Evolutionary conservation across 1,284 basidiomycete genomes (phyloP).

Genomic region (Rhodotorula sp.): DNA sequence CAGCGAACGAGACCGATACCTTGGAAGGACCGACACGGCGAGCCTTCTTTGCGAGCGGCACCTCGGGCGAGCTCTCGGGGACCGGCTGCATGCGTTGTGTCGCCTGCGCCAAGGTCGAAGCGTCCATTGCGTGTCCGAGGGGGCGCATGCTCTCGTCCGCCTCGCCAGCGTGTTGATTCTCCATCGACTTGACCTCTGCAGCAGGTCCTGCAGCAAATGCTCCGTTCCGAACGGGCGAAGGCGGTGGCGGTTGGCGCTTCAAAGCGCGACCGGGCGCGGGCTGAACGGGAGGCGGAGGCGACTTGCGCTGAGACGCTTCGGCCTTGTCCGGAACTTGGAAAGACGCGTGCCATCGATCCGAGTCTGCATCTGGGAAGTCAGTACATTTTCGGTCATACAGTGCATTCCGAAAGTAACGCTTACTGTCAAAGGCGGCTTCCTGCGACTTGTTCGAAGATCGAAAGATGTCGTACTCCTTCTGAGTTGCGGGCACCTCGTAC

Average conservation of each 20-base stretch:
- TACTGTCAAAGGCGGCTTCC: constrained; percentile 10
- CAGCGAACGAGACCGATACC: background rate
- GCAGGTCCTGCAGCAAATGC: background rate
- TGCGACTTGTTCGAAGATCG: background rate
- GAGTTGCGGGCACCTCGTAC: constrained; percentile 13
- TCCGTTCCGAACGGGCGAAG: background rate
- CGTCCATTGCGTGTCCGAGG: background rate
- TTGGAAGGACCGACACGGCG: no score
- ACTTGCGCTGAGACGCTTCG: background rate
- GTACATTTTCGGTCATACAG: no score
- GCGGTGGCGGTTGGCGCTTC: background rate
- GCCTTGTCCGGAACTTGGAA: background rate
- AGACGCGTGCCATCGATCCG: constrained; percentile 1
- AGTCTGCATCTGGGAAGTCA: background rate
- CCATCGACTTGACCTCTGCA: background rate
- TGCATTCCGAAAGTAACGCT: background rate
- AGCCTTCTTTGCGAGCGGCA: constrained; percentile 1
- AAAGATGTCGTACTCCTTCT: constrained; percentile 14
- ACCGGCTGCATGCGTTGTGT: background rate
- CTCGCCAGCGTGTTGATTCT: background rate
- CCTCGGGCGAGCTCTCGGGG: constrained; percentile 13
- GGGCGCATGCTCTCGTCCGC: background rate
- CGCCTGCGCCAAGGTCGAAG: background rate
- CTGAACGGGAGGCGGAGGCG: background rate
- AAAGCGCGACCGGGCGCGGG: constrained; percentile 4